Percentiles rank a stretch among this genome's conserved stretches.
Evolutionary conservation across 2,329 filamentous ascomycete species (phyloP).

Genomic region (Emericellopsis atlantica): DNA sequence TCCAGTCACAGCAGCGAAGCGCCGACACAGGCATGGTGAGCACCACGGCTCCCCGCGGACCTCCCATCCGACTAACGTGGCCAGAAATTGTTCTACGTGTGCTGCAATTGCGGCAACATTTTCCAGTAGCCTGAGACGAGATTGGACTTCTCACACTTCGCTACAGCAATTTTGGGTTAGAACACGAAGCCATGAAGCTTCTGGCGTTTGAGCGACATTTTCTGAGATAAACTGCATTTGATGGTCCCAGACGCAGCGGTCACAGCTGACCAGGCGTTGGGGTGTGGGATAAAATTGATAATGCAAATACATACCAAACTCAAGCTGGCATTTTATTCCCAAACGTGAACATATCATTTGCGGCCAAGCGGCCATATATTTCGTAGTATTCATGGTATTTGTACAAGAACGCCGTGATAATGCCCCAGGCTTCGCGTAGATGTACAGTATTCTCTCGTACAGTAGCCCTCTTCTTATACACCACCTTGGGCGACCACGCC

Average conservation of each 20-base stretch:
- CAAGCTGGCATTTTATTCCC: not conserved
- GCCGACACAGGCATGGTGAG: conserved; percentile 97
- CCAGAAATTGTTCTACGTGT: conserved; percentile 88
- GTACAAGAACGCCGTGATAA: not conserved
- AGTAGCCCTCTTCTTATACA: not conserved
- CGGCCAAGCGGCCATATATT: not conserved
- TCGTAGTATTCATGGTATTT: not conserved
- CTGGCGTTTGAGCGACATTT: too few species aligned
- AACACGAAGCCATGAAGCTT: too few species aligned
- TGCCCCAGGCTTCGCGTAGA: not conserved
- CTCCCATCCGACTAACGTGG: conserved; percentile 5
- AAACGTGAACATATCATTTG: not conserved
- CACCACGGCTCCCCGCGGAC: conserved; percentile 3
- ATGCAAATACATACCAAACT: too few species aligned
- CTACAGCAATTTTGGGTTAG: too few species aligned
- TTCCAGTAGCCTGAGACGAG: conserved; percentile 19
- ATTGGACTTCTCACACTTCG: not conserved
- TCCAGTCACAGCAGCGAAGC: conserved; percentile 95
- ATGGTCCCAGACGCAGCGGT: too few species aligned
- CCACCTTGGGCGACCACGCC: not conserved
- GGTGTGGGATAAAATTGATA: too few species aligned
- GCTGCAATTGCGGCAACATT: conserved; percentile 85
- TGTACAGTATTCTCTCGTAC: conserved; percentile 1
- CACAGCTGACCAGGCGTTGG: too few species aligned
- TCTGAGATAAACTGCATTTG: too few species aligned